phyloP scores from a whole-genome alignment of 2,329 filamentous ascomycete genomes.

The Domatiomyces globalis region DNA sequence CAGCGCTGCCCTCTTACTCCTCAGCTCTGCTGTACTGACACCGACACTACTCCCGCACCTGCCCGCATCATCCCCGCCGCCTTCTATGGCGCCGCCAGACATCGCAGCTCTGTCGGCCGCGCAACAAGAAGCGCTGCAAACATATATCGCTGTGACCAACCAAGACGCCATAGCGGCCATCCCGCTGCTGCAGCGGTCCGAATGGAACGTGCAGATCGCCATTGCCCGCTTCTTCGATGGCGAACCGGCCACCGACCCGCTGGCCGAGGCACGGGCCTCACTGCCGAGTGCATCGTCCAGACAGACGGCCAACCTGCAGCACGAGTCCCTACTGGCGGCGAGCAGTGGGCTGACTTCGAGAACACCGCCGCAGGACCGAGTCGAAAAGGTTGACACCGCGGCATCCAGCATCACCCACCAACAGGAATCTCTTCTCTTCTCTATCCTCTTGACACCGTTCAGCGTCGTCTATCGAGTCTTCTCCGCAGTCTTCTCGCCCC shows the following conservation, averaged over 20 bases:
- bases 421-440: constrained; percentile 54
- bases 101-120: constrained; percentile 56
- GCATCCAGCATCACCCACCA: constrained; percentile 50
- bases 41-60: background rate
- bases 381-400: constrained; percentile 58
- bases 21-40: background rate
- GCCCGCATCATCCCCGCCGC: background rate
- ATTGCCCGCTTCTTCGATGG: constrained; percentile 97
- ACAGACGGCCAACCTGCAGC: constrained; percentile 58
- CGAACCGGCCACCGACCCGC: constrained; percentile 60
- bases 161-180: constrained; percentile 65
- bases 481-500: constrained; percentile 57
- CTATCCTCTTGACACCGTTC: constrained; percentile 68
- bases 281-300: constrained; percentile 49
- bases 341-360: constrained; percentile 16
- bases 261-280: constrained; percentile 59
- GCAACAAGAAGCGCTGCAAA: constrained; percentile 74
- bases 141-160: constrained; percentile 76
- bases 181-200: constrained; percentile 64
- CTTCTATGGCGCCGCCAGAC: constrained; percentile 34
- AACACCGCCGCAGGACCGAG: constrained; percentile 14
- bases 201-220: constrained; percentile 98
- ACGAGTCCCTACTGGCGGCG: constrained; percentile 38
- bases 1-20: background rate
- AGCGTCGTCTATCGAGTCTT: constrained; percentile 60